These are phyloP conservation scores for Amphirosellinia nigrospora DNA, from an alignment of 495 filamentous ascomycete genomes.

Conservation along the genomic window DNA sequence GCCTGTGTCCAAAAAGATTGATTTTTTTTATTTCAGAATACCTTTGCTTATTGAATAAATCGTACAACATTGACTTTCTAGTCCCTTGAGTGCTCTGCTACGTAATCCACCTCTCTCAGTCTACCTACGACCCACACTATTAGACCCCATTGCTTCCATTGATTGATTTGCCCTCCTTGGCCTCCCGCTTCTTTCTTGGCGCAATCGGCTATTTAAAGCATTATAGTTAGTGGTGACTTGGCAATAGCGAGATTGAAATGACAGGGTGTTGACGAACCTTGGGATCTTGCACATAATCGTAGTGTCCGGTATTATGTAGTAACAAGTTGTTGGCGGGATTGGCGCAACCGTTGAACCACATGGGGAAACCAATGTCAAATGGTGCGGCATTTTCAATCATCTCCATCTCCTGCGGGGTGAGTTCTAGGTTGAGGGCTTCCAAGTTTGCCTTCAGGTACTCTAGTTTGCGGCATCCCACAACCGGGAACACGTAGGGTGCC, in stretches of 20 bases:
- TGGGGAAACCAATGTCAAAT: not conserved
- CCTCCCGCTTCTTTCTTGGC: not conserved
- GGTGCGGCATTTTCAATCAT: not conserved
- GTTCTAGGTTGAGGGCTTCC: not conserved
- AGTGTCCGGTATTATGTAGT: not conserved
- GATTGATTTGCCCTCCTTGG: not conserved
- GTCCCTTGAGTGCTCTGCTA: not conserved
- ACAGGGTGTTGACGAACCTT: not conserved
- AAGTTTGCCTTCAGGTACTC: constrained; percentile 3
- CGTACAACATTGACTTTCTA: not conserved
- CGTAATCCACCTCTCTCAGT: not conserved
- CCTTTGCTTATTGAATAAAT: not conserved
- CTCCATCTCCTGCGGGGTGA: not conserved
- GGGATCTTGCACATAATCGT: not conserved
- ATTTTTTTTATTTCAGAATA: too few relatives aligned
- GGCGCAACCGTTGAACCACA: not conserved
- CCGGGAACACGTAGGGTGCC: not conserved
- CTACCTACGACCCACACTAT: too few relatives aligned
- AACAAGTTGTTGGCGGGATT: not conserved
- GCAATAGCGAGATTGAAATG: not conserved
- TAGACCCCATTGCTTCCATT: not conserved
- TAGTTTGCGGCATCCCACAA: not conserved
- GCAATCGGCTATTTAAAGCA: not conserved
- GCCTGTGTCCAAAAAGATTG: not conserved
- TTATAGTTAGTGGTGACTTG: not conserved